Base-by-base conservation (phyloP, 2,329 filamentous ascomycete genomes). In the Ophiostoma angusticollis region DNA sequence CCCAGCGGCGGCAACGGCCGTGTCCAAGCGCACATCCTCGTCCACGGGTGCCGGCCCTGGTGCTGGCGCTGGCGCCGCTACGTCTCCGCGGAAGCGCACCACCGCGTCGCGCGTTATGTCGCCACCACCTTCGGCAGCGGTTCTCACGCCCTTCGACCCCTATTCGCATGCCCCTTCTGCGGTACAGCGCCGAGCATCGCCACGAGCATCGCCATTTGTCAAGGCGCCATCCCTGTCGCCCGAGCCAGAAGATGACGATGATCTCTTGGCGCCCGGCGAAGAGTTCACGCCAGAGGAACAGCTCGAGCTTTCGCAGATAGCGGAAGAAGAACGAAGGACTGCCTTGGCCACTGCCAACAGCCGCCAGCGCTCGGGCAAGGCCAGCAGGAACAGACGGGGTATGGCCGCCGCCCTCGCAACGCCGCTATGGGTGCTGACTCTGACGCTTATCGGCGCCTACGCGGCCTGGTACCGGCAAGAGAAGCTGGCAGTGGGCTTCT, bases 401-500 rank as follows among this genome's bases (percentile, higher is more conserved):
- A 58, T 64, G 8, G 66, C 27, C 6, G 38, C 45, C 1, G 31
- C 68, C 18, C 60, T 78, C 23, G 72, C 72, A 42, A 74, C 74
- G 0, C 79, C 84, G 13, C 66, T 89, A 3, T 75, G 76, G 56
- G 73, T 86, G 6, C 65, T 95, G 2, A 56, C 89, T 3, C 55
- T 82, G 16, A 78, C 80, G 0, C 60, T 91, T 9, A 58, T 91
- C 6, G 72, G 72, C 23, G 76, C 80, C 1, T 84, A 93, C 47
- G 80, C 70, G 22, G 74, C 74, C 8, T 91, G 87, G 73, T 98
- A 87, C 64, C 72, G 89, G 35, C 84, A 94, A 55, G 91, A 98
- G 60, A 96, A 96, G 67, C 66, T 94, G n/a, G 81, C 84, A 13
- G 84, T 96, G 16, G 91, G 93, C 24, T 98, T 93, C 55, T 98